Evolutionary conservation across 1,139 yeast genomes (phyloP), one percentile per base, ranked within the genome.

Genomic region (Nakaseomyces delphensis): DNA sequence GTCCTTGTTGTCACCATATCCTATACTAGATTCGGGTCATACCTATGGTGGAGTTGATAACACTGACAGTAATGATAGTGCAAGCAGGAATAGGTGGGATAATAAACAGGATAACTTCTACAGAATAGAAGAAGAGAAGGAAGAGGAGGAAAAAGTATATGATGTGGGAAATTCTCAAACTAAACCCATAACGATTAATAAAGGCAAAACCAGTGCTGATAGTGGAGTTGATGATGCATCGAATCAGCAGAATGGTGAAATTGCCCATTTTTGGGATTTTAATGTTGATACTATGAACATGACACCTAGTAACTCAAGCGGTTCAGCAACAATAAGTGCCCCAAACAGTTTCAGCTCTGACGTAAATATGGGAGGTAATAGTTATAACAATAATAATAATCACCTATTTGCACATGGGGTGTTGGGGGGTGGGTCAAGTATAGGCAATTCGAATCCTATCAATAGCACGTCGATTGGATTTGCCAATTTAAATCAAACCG

Each of bases 211-310:
- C 3, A 14, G 18, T 28, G 18, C 31, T 6, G 31, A 28, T 13
- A 28, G 18, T 10, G 31, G 31, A 33, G 25, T 20, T 6, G 18
- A n/a, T 4, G 41, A 25, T 24, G 29, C 41, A 4, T 39, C 49
- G 3, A 57, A 61, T 44, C 56, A 57, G 29, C 64, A 61, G 40
- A 61, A 60, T 43, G 65, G 66, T 52, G 66, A 62, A 46, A 60
- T 62, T 47, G 64, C 64, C 2, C 63, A 59, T 19, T 46, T 62
- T 14, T 62, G 65, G 65, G 59, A 60, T 44, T 62, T 62, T 39
- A 60, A 57, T 33, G 56, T 60, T 5, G 64, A 60, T 38, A 55
- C 55, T 15, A 52, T 60, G 32, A 58, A 57, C 50, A 57, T 60
- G 57, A 59, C 63, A 7, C 64, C 65, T 10, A 51, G 52, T 31